A percentile compares a stretch with the other conserved stretches of the same genome.
Conservation (phyloP, 2,329 filamentous ascomycete genomes). For the Aspergillus eucalypticola region DNA sequence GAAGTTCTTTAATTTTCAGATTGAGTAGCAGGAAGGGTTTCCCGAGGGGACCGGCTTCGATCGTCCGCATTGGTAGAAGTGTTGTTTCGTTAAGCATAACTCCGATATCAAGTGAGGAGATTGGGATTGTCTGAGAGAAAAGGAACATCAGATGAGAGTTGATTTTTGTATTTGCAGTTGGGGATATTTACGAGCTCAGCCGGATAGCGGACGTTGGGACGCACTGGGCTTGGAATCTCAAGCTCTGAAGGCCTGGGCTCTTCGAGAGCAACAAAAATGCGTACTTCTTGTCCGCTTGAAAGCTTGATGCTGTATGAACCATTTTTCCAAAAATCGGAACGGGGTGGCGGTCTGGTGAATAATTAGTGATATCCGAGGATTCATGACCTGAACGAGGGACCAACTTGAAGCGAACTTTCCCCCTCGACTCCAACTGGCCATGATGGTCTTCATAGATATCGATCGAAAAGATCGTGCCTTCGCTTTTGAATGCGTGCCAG, state of each 20-base stretch:
- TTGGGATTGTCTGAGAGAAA: conserved; percentile 41
- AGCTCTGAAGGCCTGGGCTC: conserved; percentile 21
- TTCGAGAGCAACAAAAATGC: conserved; percentile 28
- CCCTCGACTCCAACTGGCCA: conserved; percentile 45
- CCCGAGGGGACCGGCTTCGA: conserved; percentile 25
- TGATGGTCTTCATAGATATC: conserved; percentile 54
- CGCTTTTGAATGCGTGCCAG: conserved; percentile 53
- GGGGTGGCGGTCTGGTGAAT: conserved; percentile 52
- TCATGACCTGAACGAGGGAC: conserved; percentile 5
- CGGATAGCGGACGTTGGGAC: conserved; percentile 35
- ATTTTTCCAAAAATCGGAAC: conserved; percentile 52
- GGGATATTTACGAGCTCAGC: conserved; percentile 36
- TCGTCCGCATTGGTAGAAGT: conserved; percentile 62
- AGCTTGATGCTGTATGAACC: conserved; percentile 32
- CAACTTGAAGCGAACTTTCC: conserved; percentile 57
- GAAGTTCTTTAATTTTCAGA: conserved; percentile 46
- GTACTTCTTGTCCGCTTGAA: conserved; percentile 20
- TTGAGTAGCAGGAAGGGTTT: conserved; percentile 44
- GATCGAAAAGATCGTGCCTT: conserved; percentile 59
- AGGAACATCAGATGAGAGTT: not conserved
- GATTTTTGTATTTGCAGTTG: not conserved
- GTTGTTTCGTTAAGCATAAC: conserved; percentile 54
- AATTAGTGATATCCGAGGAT: not conserved
- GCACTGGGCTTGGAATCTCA: conserved; percentile 38
- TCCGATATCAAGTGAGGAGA: conserved; percentile 62